Percentiles rank a stretch among this genome's conserved stretches.
Evolutionary conservation across 78 protist species (phyloP).

Genomic region (Capsaspora owczarzaki): DNA sequence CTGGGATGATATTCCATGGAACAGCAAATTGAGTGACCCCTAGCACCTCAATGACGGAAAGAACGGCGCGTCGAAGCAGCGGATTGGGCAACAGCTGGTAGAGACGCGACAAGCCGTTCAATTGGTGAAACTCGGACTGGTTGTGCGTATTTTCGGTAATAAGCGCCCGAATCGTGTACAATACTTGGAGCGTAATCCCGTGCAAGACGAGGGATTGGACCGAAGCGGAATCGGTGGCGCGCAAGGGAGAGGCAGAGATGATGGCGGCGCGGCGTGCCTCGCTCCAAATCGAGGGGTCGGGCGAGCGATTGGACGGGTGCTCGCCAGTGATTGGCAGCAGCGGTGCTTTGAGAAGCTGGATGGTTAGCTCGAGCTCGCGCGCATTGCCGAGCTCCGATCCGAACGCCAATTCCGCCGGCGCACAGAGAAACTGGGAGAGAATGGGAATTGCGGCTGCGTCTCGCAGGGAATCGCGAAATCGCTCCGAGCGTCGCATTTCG

Average conservation of each 20-base stretch:
- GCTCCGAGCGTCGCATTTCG: background rate
- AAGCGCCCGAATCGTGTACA: background rate
- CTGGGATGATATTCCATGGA: background rate
- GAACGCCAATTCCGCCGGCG: background rate
- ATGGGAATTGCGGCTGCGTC: background rate
- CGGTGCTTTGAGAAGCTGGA: too few species aligned
- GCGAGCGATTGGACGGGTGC: too few species aligned
- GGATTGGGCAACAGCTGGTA: background rate
- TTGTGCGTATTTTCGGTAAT: background rate
- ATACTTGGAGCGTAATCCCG: background rate
- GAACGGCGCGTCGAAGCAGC: background rate
- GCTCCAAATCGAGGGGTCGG: too few species aligned
- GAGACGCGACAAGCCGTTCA: background rate
- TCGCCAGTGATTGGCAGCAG: too few species aligned
- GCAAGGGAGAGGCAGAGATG: too few species aligned
- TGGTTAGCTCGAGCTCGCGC: background rate
- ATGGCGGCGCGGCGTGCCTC: too few species aligned
- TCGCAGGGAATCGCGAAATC: background rate
- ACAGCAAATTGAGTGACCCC: background rate
- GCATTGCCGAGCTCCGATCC: background rate
- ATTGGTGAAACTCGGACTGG: background rate
- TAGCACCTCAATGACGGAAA: background rate
- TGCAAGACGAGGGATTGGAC: background rate
- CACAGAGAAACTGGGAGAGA: background rate
- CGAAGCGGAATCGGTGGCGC: too few species aligned